Evolutionary conservation across 176 grass and related monocot genomes (phyloP).

Genomic region (Chloris gayana): DNA sequence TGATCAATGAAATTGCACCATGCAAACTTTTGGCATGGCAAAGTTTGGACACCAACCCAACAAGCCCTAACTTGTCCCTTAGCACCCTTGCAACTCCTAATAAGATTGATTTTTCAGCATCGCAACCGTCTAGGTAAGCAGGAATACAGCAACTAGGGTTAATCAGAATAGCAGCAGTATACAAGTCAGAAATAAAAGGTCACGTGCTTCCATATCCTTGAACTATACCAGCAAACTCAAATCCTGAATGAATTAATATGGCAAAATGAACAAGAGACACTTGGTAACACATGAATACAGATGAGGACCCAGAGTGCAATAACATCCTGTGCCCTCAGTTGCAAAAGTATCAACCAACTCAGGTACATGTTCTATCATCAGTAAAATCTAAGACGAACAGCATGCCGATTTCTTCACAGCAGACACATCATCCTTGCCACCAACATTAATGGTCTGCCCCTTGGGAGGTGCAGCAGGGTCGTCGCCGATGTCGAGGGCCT

Average conservation of each 20-base stretch:
- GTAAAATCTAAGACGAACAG: constrained; percentile 51
- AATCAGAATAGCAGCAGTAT: background rate
- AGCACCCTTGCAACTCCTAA: background rate
- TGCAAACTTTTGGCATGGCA: too few relatives aligned
- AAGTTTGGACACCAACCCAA: too few relatives aligned
- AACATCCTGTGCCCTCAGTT: constrained; percentile 18
- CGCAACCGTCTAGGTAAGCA: background rate
- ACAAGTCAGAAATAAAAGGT: constrained; percentile 1
- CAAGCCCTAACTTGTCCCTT: too few relatives aligned
- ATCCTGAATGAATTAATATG: constrained; percentile 52
- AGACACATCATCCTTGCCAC: constrained; percentile 61
- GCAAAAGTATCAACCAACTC: constrained; percentile 27
- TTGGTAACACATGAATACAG: constrained; percentile 33
- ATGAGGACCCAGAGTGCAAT: constrained; percentile 22
- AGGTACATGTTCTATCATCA: constrained; percentile 19
- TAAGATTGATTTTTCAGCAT: background rate
- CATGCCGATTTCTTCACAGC: constrained; percentile 57
- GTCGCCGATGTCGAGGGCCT: constrained; percentile 57
- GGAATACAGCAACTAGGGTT: background rate
- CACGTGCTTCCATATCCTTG: constrained; percentile 19
- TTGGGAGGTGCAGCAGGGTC: constrained; percentile 48
- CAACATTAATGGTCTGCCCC: constrained; percentile 52
- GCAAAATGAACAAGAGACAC: constrained; percentile 25
- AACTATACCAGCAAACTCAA: constrained; percentile 28
- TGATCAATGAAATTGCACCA: too few relatives aligned